Evolutionary conservation across 78 protist genomes (phyloP), one percentile per base, ranked within the genome.

Genomic region (Guillardia theta): DNA sequence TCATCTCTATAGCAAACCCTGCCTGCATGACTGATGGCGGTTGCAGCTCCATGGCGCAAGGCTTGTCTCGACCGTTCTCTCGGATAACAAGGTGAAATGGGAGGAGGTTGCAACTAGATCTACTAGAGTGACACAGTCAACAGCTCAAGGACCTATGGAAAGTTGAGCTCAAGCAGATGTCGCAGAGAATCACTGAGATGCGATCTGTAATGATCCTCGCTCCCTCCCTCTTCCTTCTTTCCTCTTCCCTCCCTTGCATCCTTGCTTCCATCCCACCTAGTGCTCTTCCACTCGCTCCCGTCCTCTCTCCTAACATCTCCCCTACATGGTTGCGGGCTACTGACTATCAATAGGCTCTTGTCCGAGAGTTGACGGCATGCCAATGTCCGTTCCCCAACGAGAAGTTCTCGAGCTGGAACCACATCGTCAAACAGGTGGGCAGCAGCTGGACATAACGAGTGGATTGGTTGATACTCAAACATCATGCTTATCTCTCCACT

Each of bases 31-130:
- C n/a, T n/a, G n/a, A n/a, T n/a, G n/a, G n/a, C n/a, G n/a, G n/a
- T n/a, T n/a, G n/a, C n/a, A 64, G 80, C 80, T 64, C 44, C 80
- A 64, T 36, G 80, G 80, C 80, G 80, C 80, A 18, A 24, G 80
- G 10, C 19, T 64, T 8, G 80, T 64, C 12, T 10, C 80, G 41
- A 64, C 80, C 30, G 80, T 64, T 24, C 80, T 64, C 41, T 8
- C 10, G 12, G 80, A 64, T 36, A 10, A 10, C 44, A 36, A 24
- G 41, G n/a, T n/a, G n/a, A n/a, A n/a, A n/a, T n/a, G n/a, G n/a
- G n/a, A n/a, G n/a, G n/a, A n/a, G n/a, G n/a, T n/a, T n/a, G n/a
- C n/a, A n/a, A n/a, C n/a, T n/a, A n/a, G n/a, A n/a, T n/a, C n/a
- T n/a, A n/a, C n/a, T n/a, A n/a, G n/a, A n/a, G n/a, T n/a, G n/a